Evolutionary conservation across 495 filamentous ascomycete species (phyloP), one percentile per base, ranked within the genome.

Genomic region (Chlorociboria aeruginascens): DNA sequence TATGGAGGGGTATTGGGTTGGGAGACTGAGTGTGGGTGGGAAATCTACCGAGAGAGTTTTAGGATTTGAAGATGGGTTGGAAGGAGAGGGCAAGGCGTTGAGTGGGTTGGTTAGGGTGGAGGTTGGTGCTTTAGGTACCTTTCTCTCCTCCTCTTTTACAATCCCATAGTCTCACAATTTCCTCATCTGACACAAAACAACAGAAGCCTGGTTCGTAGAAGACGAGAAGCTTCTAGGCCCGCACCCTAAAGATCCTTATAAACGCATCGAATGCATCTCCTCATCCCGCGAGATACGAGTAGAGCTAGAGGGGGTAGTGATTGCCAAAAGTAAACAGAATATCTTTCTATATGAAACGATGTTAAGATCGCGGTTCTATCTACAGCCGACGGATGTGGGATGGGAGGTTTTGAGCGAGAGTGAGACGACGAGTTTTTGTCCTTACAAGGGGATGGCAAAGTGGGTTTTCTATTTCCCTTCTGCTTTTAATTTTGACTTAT

Each of bases 211-310:
- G 77, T 80, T 71, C 54, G 73, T 70, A 53, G 79, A 83, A 64
- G 76, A 79, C 46, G 61, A 63, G 16, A 69, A 63, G 6, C 72
- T 82, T 40, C 68, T 68, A 47, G 63, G 66, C 6, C 39, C 32
- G 10, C 79, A 82, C 52, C 72, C 79, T 7, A 80, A 78, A 49
- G 75, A 80, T 53, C 78, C 77, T 0, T 74, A 71, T 55, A 77
- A 76, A 46, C 69, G 78, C n/a, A 66, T 82, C 48, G 76, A 80
- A 37, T 68, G 70, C 49, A 51, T 79, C 10, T 58, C 62, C 9
- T 77, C 74, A 0, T 58, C 59, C 0, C 66, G 78, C 2, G 57
- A 60, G 30, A 63, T 82, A 45, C 63, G 63, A 10, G 60, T 79
- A 49, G 62, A 63, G 28, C 46, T 80, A 7, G 65, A 66, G 37